These are phyloP conservation scores for Saxophila tyrrhenica DNA, from an alignment of 495 filamentous ascomycete species.

Conservation along the genomic window DNA sequence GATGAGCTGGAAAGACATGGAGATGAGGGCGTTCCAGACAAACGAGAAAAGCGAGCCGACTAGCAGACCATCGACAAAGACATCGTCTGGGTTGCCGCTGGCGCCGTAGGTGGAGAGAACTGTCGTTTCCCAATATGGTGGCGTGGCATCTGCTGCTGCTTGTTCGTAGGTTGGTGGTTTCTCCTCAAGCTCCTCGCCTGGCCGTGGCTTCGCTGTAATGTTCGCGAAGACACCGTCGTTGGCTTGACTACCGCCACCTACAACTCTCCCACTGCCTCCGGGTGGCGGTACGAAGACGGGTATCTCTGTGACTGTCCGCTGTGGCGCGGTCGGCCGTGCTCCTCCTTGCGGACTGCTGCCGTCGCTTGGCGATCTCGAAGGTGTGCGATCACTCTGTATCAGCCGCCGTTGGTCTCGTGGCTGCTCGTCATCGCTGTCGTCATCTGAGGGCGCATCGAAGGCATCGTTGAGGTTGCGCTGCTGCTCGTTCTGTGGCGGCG, in stretches of 20 bases:
- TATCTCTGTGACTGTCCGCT: constrained; percentile 43
- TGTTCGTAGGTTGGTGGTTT: constrained; percentile 97
- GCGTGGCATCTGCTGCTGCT: constrained; percentile 90
- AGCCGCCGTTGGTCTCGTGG: constrained; percentile 75
- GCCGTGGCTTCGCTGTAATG: constrained; percentile 79
- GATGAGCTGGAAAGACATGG: constrained; percentile 93
- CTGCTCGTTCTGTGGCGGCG: constrained; percentile 46
- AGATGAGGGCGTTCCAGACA: constrained; percentile 97
- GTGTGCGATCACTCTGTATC: constrained; percentile 57
- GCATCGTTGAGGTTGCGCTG: constrained; percentile 58
- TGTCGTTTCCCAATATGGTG: constrained; percentile 98
- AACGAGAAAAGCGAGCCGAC: constrained; percentile 94
- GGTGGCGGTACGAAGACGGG: constrained; percentile 34
- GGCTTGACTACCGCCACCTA: constrained; percentile 48
- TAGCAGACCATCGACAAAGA: constrained; percentile 90
- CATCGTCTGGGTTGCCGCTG: constrained; percentile 57
- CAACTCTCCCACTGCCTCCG: constrained; percentile 38
- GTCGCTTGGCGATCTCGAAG: constrained; percentile 26
- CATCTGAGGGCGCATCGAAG: constrained; percentile 47
- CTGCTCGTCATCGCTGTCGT: constrained; percentile 45
- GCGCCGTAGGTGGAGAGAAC: constrained; percentile 82
- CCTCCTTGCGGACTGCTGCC: constrained; percentile 24
- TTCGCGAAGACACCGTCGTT: constrained; percentile 98
- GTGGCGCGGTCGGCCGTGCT: constrained; percentile 13
- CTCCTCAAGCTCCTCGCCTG: constrained; percentile 77